Evolutionary conservation across 1,139 yeast species (phyloP).

Genomic region (Yamadazyma kanchanaburiensis): DNA sequence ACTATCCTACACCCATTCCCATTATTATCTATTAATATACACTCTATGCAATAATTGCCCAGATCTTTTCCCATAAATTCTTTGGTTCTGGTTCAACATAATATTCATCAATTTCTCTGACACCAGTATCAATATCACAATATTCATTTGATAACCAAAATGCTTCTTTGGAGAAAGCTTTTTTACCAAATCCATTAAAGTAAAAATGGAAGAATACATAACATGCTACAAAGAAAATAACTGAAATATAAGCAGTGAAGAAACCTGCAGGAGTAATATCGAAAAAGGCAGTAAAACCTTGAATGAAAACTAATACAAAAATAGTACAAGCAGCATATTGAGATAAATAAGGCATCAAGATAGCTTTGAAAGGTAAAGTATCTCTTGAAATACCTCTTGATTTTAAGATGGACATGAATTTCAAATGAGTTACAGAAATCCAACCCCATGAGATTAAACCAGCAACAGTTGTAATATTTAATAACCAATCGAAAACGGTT

Average conservation of each 20-base stretch:
- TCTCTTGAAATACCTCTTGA: slow-evolving; percentile 59
- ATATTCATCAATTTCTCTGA: slow-evolving; percentile 53
- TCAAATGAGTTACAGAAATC: slow-evolving; percentile 61
- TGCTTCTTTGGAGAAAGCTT: slow-evolving; percentile 28
- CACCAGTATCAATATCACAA: slow-evolving; percentile 61
- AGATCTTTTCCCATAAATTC: slow-evolving; percentile 53
- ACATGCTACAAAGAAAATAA: slow-evolving; percentile 50
- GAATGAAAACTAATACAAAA: slow-evolving; percentile 57
- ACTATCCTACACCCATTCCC: too few relatives aligned
- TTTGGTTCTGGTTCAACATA: slow-evolving; percentile 52
- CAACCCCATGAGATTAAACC: slow-evolving; percentile 75
- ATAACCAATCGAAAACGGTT: slow-evolving; percentile 77
- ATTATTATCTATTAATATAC: slow-evolving; percentile 9
- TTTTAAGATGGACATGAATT: slow-evolving; percentile 63
- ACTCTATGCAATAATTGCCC: slow-evolving; percentile 29
- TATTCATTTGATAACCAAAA: slow-evolving; percentile 46
- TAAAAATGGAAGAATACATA: slow-evolving; percentile 53
- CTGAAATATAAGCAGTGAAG: slow-evolving; percentile 66
- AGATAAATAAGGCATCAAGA: slow-evolving; percentile 60
- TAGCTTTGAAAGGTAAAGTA: slow-evolving; percentile 68
- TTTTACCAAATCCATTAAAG: slow-evolving; percentile 37
- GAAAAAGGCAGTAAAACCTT: slow-evolving; percentile 66
- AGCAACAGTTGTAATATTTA: slow-evolving; percentile 76
- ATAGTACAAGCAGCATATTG: slow-evolving; percentile 53
- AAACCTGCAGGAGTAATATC: slow-evolving; percentile 52